phyloP scores from a whole-genome alignment of 2,329 filamentous ascomycete genomes.

The Aureobasidium sp. region DNA sequence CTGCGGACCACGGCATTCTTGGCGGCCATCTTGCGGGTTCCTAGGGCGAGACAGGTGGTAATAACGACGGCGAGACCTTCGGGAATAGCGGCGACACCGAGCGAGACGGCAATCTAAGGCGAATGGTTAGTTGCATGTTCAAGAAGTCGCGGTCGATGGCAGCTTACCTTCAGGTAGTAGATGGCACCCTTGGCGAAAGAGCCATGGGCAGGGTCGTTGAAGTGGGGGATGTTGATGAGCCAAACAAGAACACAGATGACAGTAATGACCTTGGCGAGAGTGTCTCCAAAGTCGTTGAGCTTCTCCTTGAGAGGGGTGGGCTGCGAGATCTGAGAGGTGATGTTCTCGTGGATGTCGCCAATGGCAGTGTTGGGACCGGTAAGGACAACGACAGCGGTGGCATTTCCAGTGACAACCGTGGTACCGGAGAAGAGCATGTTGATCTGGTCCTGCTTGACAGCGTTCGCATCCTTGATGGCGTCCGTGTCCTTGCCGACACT shows the following conservation, averaged over 20 bases:
- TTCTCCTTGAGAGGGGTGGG: conserved; percentile 97
- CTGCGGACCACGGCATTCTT: conserved; percentile 97
- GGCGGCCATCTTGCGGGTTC: conserved; percentile 96
- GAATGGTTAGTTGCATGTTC: background rate
- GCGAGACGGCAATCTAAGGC: conserved; percentile 80
- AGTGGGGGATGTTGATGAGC: conserved; percentile 97
- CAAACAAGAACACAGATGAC: conserved; percentile 94
- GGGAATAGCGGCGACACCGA: conserved; percentile 94
- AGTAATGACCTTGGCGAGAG: conserved; percentile 93
- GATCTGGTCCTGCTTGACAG: conserved; percentile 93
- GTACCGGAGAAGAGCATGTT: conserved; percentile 99
- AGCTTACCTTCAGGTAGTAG: conserved; percentile 73
- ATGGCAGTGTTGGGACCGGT: conserved; percentile 90
- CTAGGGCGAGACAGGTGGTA: conserved; percentile 92
- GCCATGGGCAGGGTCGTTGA: conserved; percentile 88
- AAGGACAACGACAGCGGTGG: conserved; percentile 79
- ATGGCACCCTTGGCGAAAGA: conserved; percentile 90
- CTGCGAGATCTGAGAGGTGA: conserved; percentile 93
- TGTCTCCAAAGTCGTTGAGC: conserved; percentile 95
- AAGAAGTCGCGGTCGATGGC: background rate
- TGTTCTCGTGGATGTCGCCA: conserved; percentile 97
- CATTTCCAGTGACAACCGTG: conserved; percentile 89
- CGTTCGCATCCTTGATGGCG: conserved; percentile 64
- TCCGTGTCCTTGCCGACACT: conserved; percentile 79
- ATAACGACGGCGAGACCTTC: conserved; percentile 97